Evolutionary conservation across 305 asterid species (phyloP), one percentile per base, ranked within the genome.

Genomic region (Coffea humblotiana): DNA sequence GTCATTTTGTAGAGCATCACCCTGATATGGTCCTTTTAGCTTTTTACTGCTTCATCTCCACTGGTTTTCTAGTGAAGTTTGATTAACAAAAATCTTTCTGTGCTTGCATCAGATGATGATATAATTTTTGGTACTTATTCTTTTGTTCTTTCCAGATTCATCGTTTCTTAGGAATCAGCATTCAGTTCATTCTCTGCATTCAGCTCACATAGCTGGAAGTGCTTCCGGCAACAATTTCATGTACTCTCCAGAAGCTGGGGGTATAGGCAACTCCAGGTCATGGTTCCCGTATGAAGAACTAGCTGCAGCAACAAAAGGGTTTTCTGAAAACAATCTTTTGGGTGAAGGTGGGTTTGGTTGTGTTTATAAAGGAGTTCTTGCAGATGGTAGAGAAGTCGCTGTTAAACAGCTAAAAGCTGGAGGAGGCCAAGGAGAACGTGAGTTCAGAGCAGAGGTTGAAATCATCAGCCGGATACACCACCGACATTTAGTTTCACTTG

Each of bases 311-410:
- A 91, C 98, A 35, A 71, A 86, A 79, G 92, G 88, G 49, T 95
- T 95, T 84, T 84, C 98, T n/a, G 81, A 74, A 18, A 83, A 87
- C 71, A 92, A 93, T 85, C 87, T 95, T 65, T 86, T 95, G 80
- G 99, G 99, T 23, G 87, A 88, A 82, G 98, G 99, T 56, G 99
- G 98, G 74, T 95, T 95, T 85, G 99, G 99, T 68, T 88, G 86
- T 63, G 98, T 95, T 71, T 91, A 91, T 86, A 93, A 89, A 90
- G 99, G 99, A 69, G 54, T 6, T 49, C 91, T 93, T 80, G 81
- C 69, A 40, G 97, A 93, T 87, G 98, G 98, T 73, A 89, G 87
- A 83, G 97, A 83, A 78, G 91, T 95, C 11, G 99, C 99, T n/a
- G 93, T 95, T 79, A 95, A 95, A 89, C 94, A 90, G 86, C 87